Evolutionary conservation across 1,284 basidiomycete genomes (phyloP), one percentile per base, ranked within the genome.

Genomic region (Cutaneotrichosporon cutaneum): DNA sequence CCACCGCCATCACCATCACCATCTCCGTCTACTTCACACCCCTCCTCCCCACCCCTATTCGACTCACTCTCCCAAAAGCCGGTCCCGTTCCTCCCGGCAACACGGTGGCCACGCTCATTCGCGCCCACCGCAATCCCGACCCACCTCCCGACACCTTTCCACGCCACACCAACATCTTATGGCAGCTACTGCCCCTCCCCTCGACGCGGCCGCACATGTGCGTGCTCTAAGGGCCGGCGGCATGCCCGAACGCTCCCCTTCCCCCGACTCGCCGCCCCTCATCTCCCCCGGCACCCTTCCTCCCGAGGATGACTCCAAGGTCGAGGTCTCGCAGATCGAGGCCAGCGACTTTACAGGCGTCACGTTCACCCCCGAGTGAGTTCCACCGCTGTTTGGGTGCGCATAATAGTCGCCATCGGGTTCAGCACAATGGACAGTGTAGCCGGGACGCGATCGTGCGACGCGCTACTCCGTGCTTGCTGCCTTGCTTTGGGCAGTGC

Each of bases 261-360:
- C 48, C 13, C 48, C 48, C 7, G 22, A 21, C 21, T 66, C 63
- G n/a, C 64, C 62, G 14, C 67, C 67, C 2, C 55, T 62, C 44
- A 27, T 65, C 14, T 61, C 59, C 11, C 66, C 66, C 33, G 56
- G 54, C 16, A 35, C 60, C 18, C 65, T 65, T 27, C 62, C 60
- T 45, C 62, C 35, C 56, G 56, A 50, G 18, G 59, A 50, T n/a
- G 55, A 39, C 22, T 32, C 56, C 39, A 56, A 63, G 39, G 73
- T 70, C 4, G 78, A 80, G 56, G 70, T 78, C 35, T 77, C 75
- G 30, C 73, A 77, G 72, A 76, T 80, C 26, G 78, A 80, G 66
- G 73, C 74, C 26, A 70, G 68, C 39, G 72, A 75, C 45, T 73
- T 72, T 30, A 77, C 77, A 5, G 78, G 78, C 5, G 77, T 80